Base-by-base conservation (phyloP, 1,284 basidiomycete genomes). In the Apiotrichum mycotoxinovorans region DNA sequence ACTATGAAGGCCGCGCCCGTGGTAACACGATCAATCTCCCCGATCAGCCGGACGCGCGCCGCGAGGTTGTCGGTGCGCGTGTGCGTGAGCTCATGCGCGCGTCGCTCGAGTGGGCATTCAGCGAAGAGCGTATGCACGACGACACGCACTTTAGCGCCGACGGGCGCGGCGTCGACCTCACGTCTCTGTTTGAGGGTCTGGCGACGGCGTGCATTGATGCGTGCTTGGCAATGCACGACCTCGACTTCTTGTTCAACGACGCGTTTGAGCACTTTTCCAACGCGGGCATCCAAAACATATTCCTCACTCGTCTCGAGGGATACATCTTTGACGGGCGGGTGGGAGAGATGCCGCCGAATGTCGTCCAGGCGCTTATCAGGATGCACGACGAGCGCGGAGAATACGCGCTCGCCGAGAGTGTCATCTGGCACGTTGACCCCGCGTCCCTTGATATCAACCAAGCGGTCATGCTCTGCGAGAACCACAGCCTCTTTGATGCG, bases 351-450 rank as follows among this genome's bases (percentile, higher is more conserved):
- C 91, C 96, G 4, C 91, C 91, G 9, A 84, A 85, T 46, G 87
- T 98, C 48, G 88, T 91, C 8, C 92, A 99, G 73, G 83, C 85
- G 43, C 79, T 99, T 23, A 82, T 98, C 48, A 82, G 83, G 1
- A 80, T 90, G 57, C 89, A 96, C 65, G 87, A 88, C 51, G 83
- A 87, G 37, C 82, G 85, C 40, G 80, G 80, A 7, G 84, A 87
- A 54, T 86, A 87, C 22, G 87, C 88, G 50, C 80, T 85, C 3
- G 89, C 90, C 1, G 93, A 98, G 72, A 83, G 84, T 40, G 81
- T 98, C 57, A 95, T 99, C 54, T 97, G 93, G 90, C 91, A 96
- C 72, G 91, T 98, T 58, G 89, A 97, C 65, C 92, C 95, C 0
- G 80, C 84, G 17, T 90, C 87, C 66, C 79, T 99, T 57, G 96